Conservation (phyloP, 192 early-diverging fungal genomes). For the Coemansia sp. region DNA sequence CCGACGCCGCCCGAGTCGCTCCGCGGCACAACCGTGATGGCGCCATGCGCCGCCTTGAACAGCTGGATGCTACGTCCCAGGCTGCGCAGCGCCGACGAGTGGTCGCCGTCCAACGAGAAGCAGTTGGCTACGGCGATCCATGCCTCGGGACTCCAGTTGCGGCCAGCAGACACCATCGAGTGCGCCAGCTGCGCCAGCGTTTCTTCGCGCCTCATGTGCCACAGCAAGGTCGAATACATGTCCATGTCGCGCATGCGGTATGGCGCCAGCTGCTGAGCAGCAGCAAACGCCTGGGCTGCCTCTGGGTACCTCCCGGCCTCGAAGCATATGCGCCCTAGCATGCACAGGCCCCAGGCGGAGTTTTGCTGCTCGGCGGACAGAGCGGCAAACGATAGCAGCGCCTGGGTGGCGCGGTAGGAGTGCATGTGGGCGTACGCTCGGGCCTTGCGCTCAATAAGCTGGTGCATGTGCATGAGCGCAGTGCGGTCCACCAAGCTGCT, state of each 20-base stretch:
- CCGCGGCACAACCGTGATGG: conserved; percentile 23
- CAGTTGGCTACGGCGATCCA: conserved; percentile 80
- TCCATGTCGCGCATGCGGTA: conserved; percentile 82
- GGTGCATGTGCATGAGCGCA: conserved; percentile 10
- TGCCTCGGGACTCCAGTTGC: conserved; percentile 72
- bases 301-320: conserved; percentile 61
- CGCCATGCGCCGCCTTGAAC: conserved; percentile 24
- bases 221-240: conserved; percentile 80
- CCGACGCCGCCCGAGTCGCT: conserved; percentile 32
- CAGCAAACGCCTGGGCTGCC: conserved; percentile 60
- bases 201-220: conserved; percentile 82
- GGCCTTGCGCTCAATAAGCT: conserved; percentile 16
- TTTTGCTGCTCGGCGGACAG: conserved; percentile 34
- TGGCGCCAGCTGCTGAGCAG: conserved; percentile 66
- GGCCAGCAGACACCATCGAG: conserved; percentile 67
- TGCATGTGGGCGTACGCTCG: conserved; percentile 13
- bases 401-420: conserved; percentile 19
- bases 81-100: conserved; percentile 73
- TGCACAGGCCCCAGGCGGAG: conserved; percentile 41
- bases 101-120: conserved; percentile 77
- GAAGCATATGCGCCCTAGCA: conserved; percentile 60
- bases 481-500: background rate
- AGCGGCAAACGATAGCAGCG: conserved; percentile 21
- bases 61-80: conserved; percentile 77
- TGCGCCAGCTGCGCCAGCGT: conserved; percentile 75